phyloP scores from a whole-genome alignment of 2,329 filamentous ascomycete genomes.

The Colletotrichum filicis region DNA sequence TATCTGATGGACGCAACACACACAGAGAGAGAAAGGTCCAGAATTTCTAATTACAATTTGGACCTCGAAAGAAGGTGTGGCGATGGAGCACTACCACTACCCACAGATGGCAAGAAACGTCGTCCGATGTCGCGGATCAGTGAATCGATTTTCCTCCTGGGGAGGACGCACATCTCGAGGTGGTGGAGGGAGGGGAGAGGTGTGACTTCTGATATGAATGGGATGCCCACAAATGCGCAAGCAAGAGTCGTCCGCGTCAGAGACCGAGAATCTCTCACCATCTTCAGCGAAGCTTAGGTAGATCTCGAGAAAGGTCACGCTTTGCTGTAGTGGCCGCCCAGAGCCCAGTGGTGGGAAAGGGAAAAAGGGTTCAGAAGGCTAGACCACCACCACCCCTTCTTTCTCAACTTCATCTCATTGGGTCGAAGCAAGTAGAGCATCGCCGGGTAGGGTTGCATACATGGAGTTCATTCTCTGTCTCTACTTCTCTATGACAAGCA shows the following conservation, averaged over 20 bases:
- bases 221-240: neutral
- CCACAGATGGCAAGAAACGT: neutral
- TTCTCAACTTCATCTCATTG: conserved; percentile 13
- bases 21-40: neutral
- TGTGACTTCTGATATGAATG: too few species aligned
- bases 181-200: too few species aligned
- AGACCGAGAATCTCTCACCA: conserved; percentile 21
- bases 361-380: conserved; percentile 8
- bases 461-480: neutral
- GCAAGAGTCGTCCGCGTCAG: conserved; percentile 20
- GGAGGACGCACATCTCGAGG: neutral
- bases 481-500: neutral
- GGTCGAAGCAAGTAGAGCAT: neutral
- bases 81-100: neutral
- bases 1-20: neutral
- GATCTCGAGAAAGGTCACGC: conserved; percentile 13
- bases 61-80: conserved; percentile 23
- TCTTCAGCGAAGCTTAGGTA: conserved; percentile 11
- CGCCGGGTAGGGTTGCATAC: conserved; percentile 32
- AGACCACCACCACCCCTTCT: neutral
- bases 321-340: neutral
- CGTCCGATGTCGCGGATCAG: conserved; percentile 20
- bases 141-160: neutral
- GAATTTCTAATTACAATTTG: neutral
- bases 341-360: neutral